Evolutionary conservation across 495 filamentous ascomycete species (phyloP), one percentile per base, ranked within the genome.

Genomic region (Penicillium paradoxum): DNA sequence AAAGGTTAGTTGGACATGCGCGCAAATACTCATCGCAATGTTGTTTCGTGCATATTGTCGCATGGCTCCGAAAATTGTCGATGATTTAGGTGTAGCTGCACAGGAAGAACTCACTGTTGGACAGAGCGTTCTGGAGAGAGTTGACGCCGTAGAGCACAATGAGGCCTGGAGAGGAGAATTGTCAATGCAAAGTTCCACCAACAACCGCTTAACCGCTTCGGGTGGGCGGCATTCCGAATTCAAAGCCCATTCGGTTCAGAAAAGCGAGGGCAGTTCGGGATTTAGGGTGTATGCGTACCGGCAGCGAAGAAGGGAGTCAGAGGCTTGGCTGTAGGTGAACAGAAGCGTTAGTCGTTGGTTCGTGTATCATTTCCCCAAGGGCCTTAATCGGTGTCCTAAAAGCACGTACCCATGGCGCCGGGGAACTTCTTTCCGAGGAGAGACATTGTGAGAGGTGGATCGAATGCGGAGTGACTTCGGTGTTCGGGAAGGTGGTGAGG

Each of bases 341-440:
- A 45, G 51, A 58, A 65, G 54, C 61, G 66, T 72, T 54, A 73
- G 67, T 71, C 48, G 39, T 37, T 15, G 33, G 44, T 46, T 41
- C 37, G 14, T 45, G 45, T 29, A 30, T 40, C 15, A 21, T 18
- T 24, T 25, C 32, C 18, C 40, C 41, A 24, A 43, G 6, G 17
- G 15, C 22, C 5, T 22, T 29, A 17, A 22, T 29, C n/a, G 32
- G 24, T 24, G 33, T 39, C 44, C 34, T 43, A 46, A 67, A 64
- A 69, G 59, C 63, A 85, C 91, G 57, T 86, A 96, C 92, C 80
- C 63, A 96, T 71, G 40, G 88, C 87, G 58, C 84, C 81, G 62
- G 87, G 88, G 79, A 91, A 97, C 81, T 96, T 96, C 83, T 95
- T 96, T 66, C 84, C 84, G 70, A 96, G 79, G 73, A 89, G 77